A percentile compares a stretch with the other conserved stretches of the same genome.
These are phyloP conservation scores for Triticum dicoccoides DNA, from an alignment of 176 grass and related monocot species.

Conservation along the genomic window DNA sequence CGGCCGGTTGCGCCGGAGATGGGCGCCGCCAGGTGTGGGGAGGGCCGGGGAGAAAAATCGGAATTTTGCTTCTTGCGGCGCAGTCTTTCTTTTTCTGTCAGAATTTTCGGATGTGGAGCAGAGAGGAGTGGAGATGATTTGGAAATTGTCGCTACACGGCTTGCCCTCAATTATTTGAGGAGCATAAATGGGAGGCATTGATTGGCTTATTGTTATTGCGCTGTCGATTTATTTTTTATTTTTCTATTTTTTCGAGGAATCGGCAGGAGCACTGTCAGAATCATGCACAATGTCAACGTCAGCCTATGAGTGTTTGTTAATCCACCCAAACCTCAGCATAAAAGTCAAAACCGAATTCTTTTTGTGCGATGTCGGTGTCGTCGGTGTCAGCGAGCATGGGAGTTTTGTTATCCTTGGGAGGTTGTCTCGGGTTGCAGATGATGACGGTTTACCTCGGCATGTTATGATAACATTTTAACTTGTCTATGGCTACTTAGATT, in stretches of 20 bases:
- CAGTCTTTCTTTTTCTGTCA: not conserved
- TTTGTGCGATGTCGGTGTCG: not conserved
- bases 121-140: constrained; percentile 2
- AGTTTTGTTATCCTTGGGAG: not conserved
- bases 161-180: not conserved
- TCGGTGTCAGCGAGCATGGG: not conserved
- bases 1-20: not conserved
- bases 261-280: not conserved
- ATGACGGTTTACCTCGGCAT: not conserved
- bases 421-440: not conserved
- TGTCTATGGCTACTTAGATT: no score
- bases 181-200: not conserved
- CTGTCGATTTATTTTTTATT: not conserved
- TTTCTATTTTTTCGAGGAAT: not conserved
- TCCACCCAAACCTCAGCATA: not conserved
- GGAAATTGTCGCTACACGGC: not conserved
- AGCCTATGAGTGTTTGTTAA: not conserved
- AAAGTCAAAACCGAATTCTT: not conserved
- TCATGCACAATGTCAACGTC: not conserved
- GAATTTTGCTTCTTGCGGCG: not conserved
- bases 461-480: not conserved
- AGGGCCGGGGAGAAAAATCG: not conserved
- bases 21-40: not conserved
- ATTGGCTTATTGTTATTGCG: not conserved
- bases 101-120: not conserved